phyloP scores from a whole-genome alignment of 2,329 filamentous ascomycete genomes.

The Pseudopyrenochaeta lycopersici region DNA sequence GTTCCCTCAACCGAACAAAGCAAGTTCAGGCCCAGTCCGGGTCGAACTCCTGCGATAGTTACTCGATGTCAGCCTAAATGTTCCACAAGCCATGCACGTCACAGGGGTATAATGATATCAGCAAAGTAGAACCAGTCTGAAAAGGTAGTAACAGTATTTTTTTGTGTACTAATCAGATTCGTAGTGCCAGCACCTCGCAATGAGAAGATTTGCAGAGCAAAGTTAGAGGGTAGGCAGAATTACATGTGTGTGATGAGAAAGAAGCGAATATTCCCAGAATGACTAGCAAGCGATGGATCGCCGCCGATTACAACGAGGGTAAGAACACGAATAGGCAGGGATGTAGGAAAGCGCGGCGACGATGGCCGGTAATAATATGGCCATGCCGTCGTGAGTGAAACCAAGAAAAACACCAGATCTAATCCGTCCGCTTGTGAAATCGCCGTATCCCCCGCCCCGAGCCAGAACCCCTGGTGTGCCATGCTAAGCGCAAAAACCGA shows the following conservation, averaged over 20 bases:
- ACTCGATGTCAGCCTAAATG: not conserved
- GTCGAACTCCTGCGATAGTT: not conserved
- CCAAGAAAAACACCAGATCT: constrained; percentile 39
- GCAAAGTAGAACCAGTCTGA: constrained; percentile 6
- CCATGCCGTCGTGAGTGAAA: constrained; percentile 44
- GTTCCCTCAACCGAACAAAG: not conserved
- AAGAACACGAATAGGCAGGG: constrained; percentile 40
- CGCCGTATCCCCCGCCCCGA: constrained; percentile 18
- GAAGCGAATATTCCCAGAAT: constrained; percentile 48
- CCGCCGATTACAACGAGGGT: constrained; percentile 52
- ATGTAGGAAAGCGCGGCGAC: constrained; percentile 36
- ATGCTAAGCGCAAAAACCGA: constrained; percentile 34
- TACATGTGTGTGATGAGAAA: constrained; percentile 26
- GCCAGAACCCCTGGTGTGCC: constrained; percentile 29
- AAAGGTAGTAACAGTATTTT: constrained; percentile 15
- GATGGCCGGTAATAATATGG: constrained; percentile 35
- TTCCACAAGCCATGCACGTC: constrained; percentile 4
- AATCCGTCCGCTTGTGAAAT: constrained; percentile 26
- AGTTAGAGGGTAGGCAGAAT: constrained; percentile 27
- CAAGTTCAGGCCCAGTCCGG: not conserved
- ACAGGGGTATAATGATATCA: constrained; percentile 1
- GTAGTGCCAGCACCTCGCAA: constrained; percentile 43
- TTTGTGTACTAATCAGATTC: constrained; percentile 26
- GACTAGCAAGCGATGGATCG: constrained; percentile 18
- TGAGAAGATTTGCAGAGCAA: constrained; percentile 27